Base-by-base conservation (phyloP, 148 eudicot species). In the Rhododendron williamsianum region DNA sequence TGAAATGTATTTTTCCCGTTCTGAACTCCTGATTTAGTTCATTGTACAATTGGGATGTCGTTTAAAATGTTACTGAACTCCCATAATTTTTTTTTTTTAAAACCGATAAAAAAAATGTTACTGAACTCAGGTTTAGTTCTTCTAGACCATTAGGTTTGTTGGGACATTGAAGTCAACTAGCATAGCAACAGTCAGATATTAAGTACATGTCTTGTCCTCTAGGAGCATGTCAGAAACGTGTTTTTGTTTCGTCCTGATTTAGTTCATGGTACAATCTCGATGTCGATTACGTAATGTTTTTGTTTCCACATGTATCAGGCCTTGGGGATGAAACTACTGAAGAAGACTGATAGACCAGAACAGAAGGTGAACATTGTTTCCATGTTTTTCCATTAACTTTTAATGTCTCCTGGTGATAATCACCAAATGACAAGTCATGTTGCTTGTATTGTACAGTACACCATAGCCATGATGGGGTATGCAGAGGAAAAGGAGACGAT, bases 401-500 rank as follows among this genome's bases (percentile, higher is more conserved):
- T 38, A 10, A 15, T 23, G 6, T 9, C 56, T 54, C 73, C n/a
- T 38, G 46, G 21, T 30, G 33, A 72, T 65, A 18, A 73, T 27
- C 9, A 49, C 65, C 33, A 60, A 58, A 36, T 60, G 33, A 21
- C 35, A 2, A 33, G n/a, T 67, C 72, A 35, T 58, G 65, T 74
- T 83, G 4, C 41, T 80, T 71, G 67, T 89, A 46, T 30, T 78
- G 41, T 87, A 83, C 89, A 96, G 98, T 95, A 94, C 88, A 89
- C 94, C 76, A 65, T 95, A 36, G 99, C 99, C 83, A 93, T 96
- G 98, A 71, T 95, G 98, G 99, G 99, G 15, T 96, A 94, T 87
- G 98, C 91, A 23, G 93, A 94, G 54, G 97, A 95, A 87, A 41
- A 89, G 43, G 91, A 95, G 86, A 94, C 92, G 38, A 91, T 93